phyloP scores from a whole-genome alignment of 768 basidiomycete genomes.

The Lactarius deliciosus region DNA sequence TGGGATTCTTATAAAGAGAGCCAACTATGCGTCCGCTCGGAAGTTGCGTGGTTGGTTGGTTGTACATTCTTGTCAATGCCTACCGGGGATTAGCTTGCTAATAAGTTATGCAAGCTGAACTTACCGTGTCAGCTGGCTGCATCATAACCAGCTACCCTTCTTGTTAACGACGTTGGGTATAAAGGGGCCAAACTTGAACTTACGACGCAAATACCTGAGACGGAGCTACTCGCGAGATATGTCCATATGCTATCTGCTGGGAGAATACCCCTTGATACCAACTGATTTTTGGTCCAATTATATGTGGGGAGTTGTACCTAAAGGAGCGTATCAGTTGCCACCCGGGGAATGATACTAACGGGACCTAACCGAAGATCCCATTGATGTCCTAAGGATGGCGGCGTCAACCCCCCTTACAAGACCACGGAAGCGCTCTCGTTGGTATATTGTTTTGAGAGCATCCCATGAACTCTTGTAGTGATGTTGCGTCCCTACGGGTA shows the following conservation, averaged over 20 bases:
- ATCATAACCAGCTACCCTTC: conserved; percentile 71
- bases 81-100: conserved; percentile 34
- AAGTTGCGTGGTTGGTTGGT: conserved; percentile 77
- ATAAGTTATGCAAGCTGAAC: conserved; percentile 29
- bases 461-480: conserved; percentile 83
- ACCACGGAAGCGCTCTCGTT: conserved; percentile 74
- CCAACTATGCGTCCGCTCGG: conserved; percentile 74
- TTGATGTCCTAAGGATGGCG: conserved; percentile 88
- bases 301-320: conserved; percentile 95
- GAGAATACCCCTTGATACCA: conserved; percentile 66
- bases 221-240: conserved; percentile 81
- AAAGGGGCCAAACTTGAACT: conserved; percentile 48
- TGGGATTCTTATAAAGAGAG: conserved; percentile 82
- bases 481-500: conserved; percentile 95
- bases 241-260: conserved; percentile 81
- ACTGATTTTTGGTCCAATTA: conserved; percentile 83
- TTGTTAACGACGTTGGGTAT: conserved; percentile 4
- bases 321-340: conserved; percentile 12
- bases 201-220: conserved; percentile 92
- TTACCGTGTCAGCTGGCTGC: conserved; percentile 91
- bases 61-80: conserved; percentile 94
- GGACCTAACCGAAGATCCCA: conserved; percentile 77
- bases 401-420: conserved; percentile 90
- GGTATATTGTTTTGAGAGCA: conserved; percentile 77
- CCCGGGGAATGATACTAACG: background rate